Percentiles rank a stretch among this genome's conserved stretches.
Evolutionary conservation across 192 early-diverging fungal genomes (phyloP).

Genomic region (Cladochytrium replicatum): DNA sequence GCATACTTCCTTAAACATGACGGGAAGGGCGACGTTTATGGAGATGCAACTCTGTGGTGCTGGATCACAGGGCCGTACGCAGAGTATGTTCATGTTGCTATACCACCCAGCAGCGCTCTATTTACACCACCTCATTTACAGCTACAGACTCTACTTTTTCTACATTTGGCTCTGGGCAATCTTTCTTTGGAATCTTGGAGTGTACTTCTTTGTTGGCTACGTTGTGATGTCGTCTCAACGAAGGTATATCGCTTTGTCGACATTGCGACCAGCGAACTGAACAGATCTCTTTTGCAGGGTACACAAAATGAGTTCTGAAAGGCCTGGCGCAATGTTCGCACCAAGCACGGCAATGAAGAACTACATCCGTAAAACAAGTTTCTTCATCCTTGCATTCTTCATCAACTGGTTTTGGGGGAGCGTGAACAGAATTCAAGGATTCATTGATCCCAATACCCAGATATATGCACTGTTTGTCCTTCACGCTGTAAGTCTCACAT

Average conservation of each 20-base stretch:
- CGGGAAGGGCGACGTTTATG: background rate
- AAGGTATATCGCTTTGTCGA: background rate
- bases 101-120: background rate
- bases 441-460: background rate
- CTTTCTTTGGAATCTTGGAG: background rate
- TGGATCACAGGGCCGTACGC: background rate
- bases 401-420: background rate
- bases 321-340: background rate
- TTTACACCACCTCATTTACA: background rate
- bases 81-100: background rate
- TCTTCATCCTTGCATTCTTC: too few relatives aligned
- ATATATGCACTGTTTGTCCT: background rate
- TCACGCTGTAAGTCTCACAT: background rate
- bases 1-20: background rate
- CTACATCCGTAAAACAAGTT: too few relatives aligned
- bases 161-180: background rate
- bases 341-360: background rate
- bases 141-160: background rate
- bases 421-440: background rate
- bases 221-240: background rate
- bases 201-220: background rate
- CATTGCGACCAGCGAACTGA: background rate
- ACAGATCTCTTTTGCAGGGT: too few relatives aligned
- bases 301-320: background rate
- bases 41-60: background rate